These are phyloP conservation scores for Suhomyces wounanorum DNA, from an alignment of 1,139 yeast genomes.

Conservation along the genomic window DNA sequence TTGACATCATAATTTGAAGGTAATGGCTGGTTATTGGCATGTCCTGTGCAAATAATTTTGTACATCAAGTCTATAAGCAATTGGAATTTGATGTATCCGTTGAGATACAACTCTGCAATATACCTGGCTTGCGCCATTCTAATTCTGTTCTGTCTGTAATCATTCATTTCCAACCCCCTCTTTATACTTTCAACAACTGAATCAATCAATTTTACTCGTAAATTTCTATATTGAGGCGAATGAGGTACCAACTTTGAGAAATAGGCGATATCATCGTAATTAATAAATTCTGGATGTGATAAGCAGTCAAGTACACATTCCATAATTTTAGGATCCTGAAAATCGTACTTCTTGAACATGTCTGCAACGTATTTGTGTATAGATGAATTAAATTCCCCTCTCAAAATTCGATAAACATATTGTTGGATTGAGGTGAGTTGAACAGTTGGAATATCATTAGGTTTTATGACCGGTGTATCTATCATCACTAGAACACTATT, in stretches of 20 bases:
- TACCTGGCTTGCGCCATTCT: conserved; percentile 65
- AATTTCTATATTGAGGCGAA: conserved; percentile 28
- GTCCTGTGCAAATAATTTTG: conserved; percentile 66
- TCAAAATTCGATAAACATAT: conserved; percentile 52
- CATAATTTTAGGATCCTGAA: conserved; percentile 40
- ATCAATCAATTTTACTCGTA: conserved; percentile 57
- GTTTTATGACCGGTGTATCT: conserved; percentile 54
- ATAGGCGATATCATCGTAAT: conserved; percentile 53
- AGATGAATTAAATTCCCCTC: conserved; percentile 49
- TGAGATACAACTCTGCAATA: conserved; percentile 58
- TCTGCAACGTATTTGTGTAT: conserved; percentile 38
- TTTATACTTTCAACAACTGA: conserved; percentile 62
- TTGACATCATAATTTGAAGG: conserved; percentile 41
- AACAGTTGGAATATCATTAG: conserved; percentile 21
- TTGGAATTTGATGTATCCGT: conserved; percentile 47
- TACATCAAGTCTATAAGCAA: conserved; percentile 58
- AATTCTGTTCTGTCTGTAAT: conserved; percentile 58
- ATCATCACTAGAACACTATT: conserved; percentile 60
- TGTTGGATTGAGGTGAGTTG: conserved; percentile 43
- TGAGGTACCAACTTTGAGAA: conserved; percentile 53
- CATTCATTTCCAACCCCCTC: conserved; percentile 67
- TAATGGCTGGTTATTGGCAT: conserved; percentile 62
- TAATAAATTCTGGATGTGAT: conserved; percentile 61
- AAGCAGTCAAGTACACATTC: conserved; percentile 53
- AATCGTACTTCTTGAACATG: conserved; percentile 49